Base-by-base conservation (phyloP, 805 yeast species). In the Scheffersomyces lignosus region DNA sequence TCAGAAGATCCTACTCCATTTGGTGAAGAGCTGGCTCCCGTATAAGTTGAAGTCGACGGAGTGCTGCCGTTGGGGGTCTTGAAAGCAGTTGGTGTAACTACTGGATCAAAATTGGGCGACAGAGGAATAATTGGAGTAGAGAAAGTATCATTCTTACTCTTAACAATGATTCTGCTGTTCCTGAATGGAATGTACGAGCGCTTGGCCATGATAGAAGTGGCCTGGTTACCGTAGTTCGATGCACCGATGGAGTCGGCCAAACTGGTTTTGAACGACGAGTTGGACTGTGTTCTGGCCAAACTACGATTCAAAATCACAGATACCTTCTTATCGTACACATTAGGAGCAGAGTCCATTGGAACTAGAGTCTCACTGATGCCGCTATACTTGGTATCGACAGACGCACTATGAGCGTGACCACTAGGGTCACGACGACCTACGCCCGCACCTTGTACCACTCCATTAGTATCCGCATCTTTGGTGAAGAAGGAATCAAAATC, bases 401-500 rank as follows among this genome's bases (percentile, higher is more conserved):
- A 82, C 2, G 72, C 71, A 43, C 66, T 67, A 43, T 75, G 77
- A 18, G 56, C 58, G 44, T 75, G 79, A 27, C 64, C 62, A 16
- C 12, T 17, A 13, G 12, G 8, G 15, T 32, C 16, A 33, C 33
- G 20, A 16, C 27, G 22, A 24, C 28, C 23, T n/a, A 24, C 24
- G 13, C 27, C n/a, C 58, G 58, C 3, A 71, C 56, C 13, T 54
- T 40, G 52, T 58, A 41, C 49, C 38, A 35, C 33, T 36, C 33
- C 28, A 18, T 33, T 37, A 8, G 41, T 44, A 9, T 38, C 52
- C 20, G 70, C 59, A 27, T 79, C 84, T 39, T 81, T 84, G 0
- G 95, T 85, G 61, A 89, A 89, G 54, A 89, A 89, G 7, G 91
- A 83, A 53, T 89, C 96, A 48, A 89, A 71, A 48, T 87, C 89